phyloP scores from a whole-genome alignment of 140 eudicot species.

The Ambrosia hybrid region DNA sequence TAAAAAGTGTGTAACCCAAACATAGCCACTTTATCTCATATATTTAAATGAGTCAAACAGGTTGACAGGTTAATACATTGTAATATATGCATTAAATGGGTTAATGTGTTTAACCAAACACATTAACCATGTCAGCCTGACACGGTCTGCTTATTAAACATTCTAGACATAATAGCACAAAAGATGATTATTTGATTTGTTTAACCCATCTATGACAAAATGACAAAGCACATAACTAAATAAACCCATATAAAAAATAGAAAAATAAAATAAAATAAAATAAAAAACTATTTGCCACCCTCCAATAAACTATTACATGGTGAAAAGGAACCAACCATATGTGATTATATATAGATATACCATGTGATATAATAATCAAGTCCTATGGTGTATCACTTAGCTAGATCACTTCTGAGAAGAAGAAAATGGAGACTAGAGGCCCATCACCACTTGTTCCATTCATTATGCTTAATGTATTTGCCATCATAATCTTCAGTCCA shows the following conservation, averaged over 20 bases:
- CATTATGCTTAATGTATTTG: slow-evolving; percentile 49
- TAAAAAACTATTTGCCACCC: too few relatives aligned
- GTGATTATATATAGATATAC: slow-evolving; percentile 1
- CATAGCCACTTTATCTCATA: not conserved
- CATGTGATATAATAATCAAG: not conserved
- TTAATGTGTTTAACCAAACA: not conserved
- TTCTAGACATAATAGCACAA: too few relatives aligned
- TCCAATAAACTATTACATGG: slow-evolving; percentile 1
- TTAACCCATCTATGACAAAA: not conserved
- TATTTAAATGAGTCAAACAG: not conserved
- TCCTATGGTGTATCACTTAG: slow-evolving; percentile 22
- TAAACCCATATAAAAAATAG: not conserved
- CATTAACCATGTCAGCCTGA: too few relatives aligned
- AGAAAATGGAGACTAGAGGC: slow-evolving; percentile 47
- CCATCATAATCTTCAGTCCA: slow-evolving; percentile 43
- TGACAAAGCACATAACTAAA: not conserved
- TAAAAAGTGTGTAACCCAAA: not conserved
- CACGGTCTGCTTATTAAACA: too few relatives aligned
- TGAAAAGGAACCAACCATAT: not conserved
- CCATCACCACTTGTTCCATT: slow-evolving; percentile 62
- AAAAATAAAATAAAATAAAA: too few relatives aligned
- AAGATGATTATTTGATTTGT: not conserved
- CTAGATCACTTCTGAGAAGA: slow-evolving; percentile 8
- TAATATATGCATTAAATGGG: too few relatives aligned
- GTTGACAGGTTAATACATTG: not conserved